Percentiles rank a stretch among this genome's conserved stretches.
Evolutionary conservation across 164 flowering plant genomes (phyloP).

Genomic region (Magnolia kwangsiensis): DNA sequence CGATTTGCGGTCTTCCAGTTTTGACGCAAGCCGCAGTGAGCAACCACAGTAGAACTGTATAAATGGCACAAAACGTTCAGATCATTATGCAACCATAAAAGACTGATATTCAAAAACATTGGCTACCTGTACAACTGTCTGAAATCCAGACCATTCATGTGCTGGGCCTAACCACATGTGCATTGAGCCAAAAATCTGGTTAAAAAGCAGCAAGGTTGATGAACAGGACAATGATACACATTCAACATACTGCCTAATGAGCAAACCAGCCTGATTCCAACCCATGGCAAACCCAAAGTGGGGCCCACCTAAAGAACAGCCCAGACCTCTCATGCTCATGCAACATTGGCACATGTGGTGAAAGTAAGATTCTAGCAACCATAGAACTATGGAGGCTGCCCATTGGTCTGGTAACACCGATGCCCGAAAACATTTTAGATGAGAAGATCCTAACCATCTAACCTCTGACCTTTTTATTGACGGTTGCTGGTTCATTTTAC

Average conservation of each 20-base stretch:
- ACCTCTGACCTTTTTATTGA: no score
- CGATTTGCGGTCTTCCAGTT: conserved; percentile 22
- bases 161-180: no score
- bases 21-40: conserved; percentile 30
- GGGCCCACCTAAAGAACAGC: no score
- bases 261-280: background rate
- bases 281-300: background rate
- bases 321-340: no score
- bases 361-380: no score
- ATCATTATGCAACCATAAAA: background rate
- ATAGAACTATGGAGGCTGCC: no score
- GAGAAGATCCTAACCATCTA: no score
- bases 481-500: no score
- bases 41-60: conserved; percentile 22
- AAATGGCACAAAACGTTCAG: background rate
- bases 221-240: background rate
- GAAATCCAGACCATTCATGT: background rate
- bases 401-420: no score
- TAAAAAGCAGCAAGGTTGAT: background rate
- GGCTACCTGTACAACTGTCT: background rate
- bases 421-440: no score
- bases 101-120: background rate
- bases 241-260: background rate
- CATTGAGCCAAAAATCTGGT: no score
- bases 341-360: no score